phyloP scores from a whole-genome alignment of 2,329 filamentous ascomycete species.

The Grosmannia huntii region DNA sequence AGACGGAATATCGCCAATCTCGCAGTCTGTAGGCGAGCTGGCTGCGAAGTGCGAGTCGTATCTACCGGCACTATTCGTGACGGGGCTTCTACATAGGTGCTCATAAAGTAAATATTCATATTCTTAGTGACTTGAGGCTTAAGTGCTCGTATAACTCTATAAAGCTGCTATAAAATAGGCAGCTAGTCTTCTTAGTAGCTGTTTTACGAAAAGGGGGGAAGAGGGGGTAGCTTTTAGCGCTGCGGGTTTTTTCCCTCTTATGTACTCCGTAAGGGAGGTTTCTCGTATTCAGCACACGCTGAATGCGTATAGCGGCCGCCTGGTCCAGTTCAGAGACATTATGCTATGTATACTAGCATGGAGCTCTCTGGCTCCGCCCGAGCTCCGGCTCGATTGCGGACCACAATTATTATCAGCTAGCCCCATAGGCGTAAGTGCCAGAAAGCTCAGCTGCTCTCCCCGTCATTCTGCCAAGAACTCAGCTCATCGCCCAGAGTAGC shows the following conservation, averaged over 20 bases:
- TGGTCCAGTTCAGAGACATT: too few species aligned
- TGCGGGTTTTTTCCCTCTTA: too few species aligned
- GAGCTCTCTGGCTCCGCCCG: background rate
- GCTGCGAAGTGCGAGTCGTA: background rate
- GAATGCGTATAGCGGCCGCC: too few species aligned
- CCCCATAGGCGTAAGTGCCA: background rate
- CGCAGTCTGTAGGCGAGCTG: background rate
- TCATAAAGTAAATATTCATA: too few species aligned
- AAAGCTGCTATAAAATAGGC: too few species aligned
- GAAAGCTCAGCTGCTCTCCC: background rate
- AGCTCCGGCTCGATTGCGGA: background rate
- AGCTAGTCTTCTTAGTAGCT: too few species aligned
- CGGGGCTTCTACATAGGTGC: background rate
- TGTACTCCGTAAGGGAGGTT: too few species aligned
- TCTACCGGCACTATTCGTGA: background rate
- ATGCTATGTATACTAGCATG: background rate
- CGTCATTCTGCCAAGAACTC: background rate
- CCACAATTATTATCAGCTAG: background rate
- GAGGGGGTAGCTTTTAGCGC: too few species aligned
- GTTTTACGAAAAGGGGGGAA: too few species aligned
- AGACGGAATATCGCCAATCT: background rate
- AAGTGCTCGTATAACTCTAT: too few species aligned
- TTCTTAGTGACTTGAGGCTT: too few species aligned
- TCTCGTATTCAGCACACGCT: too few species aligned
- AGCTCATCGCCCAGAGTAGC: background rate